phyloP scores from a whole-genome alignment of 2,329 filamentous ascomycete genomes.

The Podosphaera fusca region DNA sequence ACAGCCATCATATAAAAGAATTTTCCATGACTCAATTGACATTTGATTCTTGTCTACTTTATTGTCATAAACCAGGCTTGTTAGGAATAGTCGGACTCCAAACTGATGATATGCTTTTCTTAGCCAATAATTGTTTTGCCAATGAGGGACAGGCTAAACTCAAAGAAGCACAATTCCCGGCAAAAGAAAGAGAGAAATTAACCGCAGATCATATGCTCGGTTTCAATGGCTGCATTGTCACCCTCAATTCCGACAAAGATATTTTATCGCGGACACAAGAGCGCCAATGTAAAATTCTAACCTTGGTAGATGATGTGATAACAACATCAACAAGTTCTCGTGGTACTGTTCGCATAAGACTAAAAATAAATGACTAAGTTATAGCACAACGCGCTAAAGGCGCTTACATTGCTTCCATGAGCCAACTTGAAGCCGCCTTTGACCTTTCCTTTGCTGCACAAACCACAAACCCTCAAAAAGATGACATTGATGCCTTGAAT shows the following conservation, averaged over 20 bases:
- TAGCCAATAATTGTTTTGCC: background rate
- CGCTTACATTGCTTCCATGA: too few species aligned
- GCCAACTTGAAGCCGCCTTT: too few species aligned
- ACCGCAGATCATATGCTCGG: background rate
- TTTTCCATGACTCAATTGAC: background rate
- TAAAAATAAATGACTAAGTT: too few species aligned
- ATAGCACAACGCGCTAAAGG: too few species aligned
- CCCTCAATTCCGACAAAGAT: background rate
- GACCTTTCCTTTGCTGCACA: too few species aligned
- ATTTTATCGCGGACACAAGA: too few species aligned
- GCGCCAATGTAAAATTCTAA: too few species aligned
- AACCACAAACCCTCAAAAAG: too few species aligned
- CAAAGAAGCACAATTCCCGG: background rate
- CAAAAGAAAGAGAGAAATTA: background rate
- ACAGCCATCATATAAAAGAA: background rate
- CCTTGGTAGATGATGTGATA: too few species aligned
- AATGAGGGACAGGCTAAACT: background rate
- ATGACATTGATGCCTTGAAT: too few species aligned
- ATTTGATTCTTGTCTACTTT: background rate
- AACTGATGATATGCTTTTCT: background rate
- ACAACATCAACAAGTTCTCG: too few species aligned
- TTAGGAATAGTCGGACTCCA: background rate
- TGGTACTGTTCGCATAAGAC: too few species aligned
- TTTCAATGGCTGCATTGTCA: conserved; percentile 1
- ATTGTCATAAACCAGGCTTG: background rate